Evolutionary conservation across 371 early-diverging fungal genomes (phyloP).

Genomic region (Rhizopus arrhizus): DNA sequence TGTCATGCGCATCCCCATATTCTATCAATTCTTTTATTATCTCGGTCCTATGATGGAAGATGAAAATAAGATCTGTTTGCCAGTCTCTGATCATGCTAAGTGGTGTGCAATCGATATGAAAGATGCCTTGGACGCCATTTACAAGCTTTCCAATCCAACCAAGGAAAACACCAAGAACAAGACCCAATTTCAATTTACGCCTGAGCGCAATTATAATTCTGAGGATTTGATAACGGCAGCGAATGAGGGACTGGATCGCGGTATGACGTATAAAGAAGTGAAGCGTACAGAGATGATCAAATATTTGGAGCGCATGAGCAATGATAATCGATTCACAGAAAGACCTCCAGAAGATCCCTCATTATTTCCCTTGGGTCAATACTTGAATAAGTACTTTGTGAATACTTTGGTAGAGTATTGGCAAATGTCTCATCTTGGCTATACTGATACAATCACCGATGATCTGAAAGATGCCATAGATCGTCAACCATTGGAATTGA

Average conservation of each 20-base stretch:
- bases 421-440: slow-evolving; percentile 9
- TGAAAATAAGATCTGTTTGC: slow-evolving; percentile 13
- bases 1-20: slow-evolving; percentile 19
- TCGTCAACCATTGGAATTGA: slow-evolving; percentile 7
- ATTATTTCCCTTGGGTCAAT: slow-evolving; percentile 27
- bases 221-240: slow-evolving; percentile 9
- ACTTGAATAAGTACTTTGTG: slow-evolving; percentile 21
- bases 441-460: neutral
- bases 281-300: slow-evolving; percentile 1
- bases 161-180: slow-evolving; percentile 8
- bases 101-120: slow-evolving; percentile 22
- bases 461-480: slow-evolving; percentile 18
- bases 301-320: slow-evolving; percentile 20
- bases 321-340: slow-evolving; percentile 25
- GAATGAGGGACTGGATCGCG: slow-evolving; percentile 11
- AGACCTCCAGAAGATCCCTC: slow-evolving; percentile 16
- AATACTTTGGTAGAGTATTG: slow-evolving; percentile 22
- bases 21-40: slow-evolving; percentile 32
- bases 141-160: slow-evolving; percentile 8
- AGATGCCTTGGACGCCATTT: slow-evolving; percentile 20
- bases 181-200: slow-evolving; percentile 24
- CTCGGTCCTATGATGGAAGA: slow-evolving; percentile 34
- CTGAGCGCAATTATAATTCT: slow-evolving; percentile 8
- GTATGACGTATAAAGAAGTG: slow-evolving; percentile 21
- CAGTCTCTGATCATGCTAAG: slow-evolving; percentile 10